phyloP scores from a whole-genome alignment of 495 filamentous ascomycete species.

The Coniosporium apollinis region DNA sequence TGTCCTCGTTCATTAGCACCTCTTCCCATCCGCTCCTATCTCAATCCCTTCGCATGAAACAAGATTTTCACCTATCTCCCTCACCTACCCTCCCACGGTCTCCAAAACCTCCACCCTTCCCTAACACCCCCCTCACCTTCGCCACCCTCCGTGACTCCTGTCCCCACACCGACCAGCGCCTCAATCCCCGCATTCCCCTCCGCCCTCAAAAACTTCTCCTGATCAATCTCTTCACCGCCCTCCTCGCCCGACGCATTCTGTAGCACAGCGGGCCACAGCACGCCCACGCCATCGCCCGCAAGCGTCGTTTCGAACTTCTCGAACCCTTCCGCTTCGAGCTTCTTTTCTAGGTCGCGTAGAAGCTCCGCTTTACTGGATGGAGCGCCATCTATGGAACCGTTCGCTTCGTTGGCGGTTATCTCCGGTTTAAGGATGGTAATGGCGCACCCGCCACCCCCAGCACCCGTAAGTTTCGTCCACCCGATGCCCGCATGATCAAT shows the following conservation, averaged over 20 bases:
- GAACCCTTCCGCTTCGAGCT: constrained; percentile 62
- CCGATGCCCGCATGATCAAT: constrained; percentile 82
- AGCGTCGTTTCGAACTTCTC: constrained; percentile 72
- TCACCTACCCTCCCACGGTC: constrained; percentile 15
- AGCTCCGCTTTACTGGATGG: constrained; percentile 31
- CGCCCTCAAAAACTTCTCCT: constrained; percentile 76
- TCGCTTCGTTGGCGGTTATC: constrained; percentile 13
- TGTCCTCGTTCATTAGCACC: no score
- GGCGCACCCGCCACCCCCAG: constrained; percentile 85
- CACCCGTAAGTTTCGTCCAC: constrained; percentile 94
- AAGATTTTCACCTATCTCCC: background rate
- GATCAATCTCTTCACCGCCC: constrained; percentile 80
- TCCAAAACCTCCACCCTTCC: constrained; percentile 94
- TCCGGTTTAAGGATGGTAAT: constrained; percentile 73
- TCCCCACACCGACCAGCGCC: constrained; percentile 35
- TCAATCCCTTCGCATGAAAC: background rate
- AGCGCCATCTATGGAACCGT: background rate
- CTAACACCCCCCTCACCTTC: constrained; percentile 46
- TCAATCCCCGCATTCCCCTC: constrained; percentile 70
- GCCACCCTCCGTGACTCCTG: constrained; percentile 22
- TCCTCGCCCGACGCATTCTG: constrained; percentile 55
- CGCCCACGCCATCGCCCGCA: constrained; percentile 80
- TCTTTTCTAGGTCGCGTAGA: constrained; percentile 45
- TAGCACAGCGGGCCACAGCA: constrained; percentile 78
- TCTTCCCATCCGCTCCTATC: no score